Evolutionary conservation across 768 basidiomycete genomes (phyloP).

Genomic region (Suillus luteus): DNA sequence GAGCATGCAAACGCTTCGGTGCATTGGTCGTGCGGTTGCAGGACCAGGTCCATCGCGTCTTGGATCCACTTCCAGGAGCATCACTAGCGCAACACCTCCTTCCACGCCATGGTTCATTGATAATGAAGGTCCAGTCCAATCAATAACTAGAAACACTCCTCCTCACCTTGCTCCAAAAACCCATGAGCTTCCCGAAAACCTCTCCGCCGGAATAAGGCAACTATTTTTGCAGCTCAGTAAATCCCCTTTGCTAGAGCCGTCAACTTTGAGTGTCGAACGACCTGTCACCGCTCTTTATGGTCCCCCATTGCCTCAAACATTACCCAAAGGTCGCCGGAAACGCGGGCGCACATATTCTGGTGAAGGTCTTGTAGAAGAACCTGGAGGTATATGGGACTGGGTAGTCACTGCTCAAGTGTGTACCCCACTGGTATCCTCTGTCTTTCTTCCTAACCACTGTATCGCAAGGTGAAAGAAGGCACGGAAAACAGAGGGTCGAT

Average conservation of each 20-base stretch:
- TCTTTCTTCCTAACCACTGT: background rate
- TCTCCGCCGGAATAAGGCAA: slow-evolving; percentile 52
- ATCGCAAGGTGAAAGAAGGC: slow-evolving; percentile 74
- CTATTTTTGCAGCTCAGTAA: slow-evolving; percentile 57
- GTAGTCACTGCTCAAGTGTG: slow-evolving; percentile 69
- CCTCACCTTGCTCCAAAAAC: slow-evolving; percentile 30
- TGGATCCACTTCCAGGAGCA: slow-evolving; percentile 1
- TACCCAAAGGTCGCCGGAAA: slow-evolving; percentile 62
- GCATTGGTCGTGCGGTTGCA: background rate
- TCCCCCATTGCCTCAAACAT: slow-evolving; percentile 57
- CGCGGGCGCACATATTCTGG: slow-evolving; percentile 70
- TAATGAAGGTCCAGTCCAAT: slow-evolving; percentile 30
- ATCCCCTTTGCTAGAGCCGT: slow-evolving; percentile 71
- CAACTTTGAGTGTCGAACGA: slow-evolving; percentile 53
- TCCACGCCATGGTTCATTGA: slow-evolving; percentile 72
- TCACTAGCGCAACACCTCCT: slow-evolving; percentile 5
- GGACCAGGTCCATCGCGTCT: background rate
- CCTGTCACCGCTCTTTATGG: slow-evolving; percentile 54
- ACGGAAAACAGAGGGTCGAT: slow-evolving; percentile 79
- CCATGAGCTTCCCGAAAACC: slow-evolving; percentile 45
- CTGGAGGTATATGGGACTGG: slow-evolving; percentile 75
- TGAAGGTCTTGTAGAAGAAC: slow-evolving; percentile 54
- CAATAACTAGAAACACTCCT: slow-evolving; percentile 22
- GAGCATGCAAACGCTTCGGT: slow-evolving; percentile 27
- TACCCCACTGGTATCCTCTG: background rate